phyloP scores from a whole-genome alignment of 495 filamentous ascomycete genomes.

The Pyrenula massariospora region DNA sequence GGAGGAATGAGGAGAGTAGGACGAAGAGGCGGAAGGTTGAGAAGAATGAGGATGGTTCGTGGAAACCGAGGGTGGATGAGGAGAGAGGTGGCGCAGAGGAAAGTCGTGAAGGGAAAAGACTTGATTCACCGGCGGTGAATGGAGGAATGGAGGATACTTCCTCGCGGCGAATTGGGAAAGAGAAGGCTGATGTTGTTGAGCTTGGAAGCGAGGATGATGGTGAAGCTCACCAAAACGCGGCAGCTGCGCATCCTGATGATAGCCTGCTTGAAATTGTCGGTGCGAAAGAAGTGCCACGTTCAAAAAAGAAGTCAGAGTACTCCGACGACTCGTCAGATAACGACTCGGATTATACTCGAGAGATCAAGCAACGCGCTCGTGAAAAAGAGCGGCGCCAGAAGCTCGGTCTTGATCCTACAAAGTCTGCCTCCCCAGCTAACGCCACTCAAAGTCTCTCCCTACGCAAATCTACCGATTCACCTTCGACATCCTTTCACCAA shows the following conservation, averaged over 20 bases:
- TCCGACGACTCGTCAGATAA: constrained; percentile 3
- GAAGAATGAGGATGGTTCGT: constrained; percentile 14
- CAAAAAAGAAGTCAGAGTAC: constrained; percentile 3
- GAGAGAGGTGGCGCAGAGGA: not conserved
- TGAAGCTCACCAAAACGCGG: constrained; percentile 1
- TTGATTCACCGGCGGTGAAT: not conserved
- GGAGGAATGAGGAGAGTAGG: constrained; percentile 15
- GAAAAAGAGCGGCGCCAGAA: constrained; percentile 12
- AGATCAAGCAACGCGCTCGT: constrained; percentile 7
- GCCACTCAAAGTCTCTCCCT: constrained; percentile 4
- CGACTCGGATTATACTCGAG: constrained; percentile 1
- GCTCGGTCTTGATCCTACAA: constrained; percentile 1
- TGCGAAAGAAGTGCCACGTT: constrained; percentile 9
- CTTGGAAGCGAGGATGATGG: constrained; percentile 13
- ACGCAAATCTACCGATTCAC: constrained; percentile 3
- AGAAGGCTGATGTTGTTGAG: constrained; percentile 9
- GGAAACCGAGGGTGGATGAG: not conserved
- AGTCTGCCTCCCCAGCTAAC: constrained; percentile 4
- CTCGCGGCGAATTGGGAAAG: not conserved
- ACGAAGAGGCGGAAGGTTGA: constrained; percentile 6
- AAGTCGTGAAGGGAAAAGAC: constrained; percentile 2
- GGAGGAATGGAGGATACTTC: not conserved
- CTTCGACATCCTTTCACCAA: constrained; percentile 4
- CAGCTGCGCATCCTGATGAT: not conserved
- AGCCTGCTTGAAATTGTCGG: not conserved